Evolutionary conservation across 768 basidiomycete genomes (phyloP), one percentile per base, ranked within the genome.

Genomic region (Mrakia frigida): DNA sequence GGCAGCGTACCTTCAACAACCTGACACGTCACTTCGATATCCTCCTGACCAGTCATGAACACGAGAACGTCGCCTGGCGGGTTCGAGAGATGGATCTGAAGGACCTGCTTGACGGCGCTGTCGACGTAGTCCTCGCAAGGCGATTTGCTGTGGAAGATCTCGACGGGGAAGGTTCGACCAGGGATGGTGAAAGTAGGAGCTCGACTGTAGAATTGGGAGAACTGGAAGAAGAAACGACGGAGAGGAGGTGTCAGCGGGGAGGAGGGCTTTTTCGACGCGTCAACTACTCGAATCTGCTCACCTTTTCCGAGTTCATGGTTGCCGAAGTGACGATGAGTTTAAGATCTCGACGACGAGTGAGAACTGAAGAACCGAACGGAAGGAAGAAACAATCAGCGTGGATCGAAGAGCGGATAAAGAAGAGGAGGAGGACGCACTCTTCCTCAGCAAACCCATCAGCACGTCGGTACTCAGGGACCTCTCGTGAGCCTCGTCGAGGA

Each of bases 41-140:
- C 96, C 84, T 98, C 97, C 85, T 98, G 97, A 52, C 97, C 97
- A 37, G 97, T 99, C 96, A 98, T 98, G 84, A 99, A 99, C 35
- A 98, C 94, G 59, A 99, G 86, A 71, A 98, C 92, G 84, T 99
- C 97, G 21, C 97, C 97, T 0, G 89, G 89, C 31, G 96, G 94
- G 25, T 91, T 87, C 2, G 96, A 94, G 56, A 98, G 86, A 82
- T 99, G 96, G 61, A 99, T 98, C 81, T 96, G 93, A 39, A 98
- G 87, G 23, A 98, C 92, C 84, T 99, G 96, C 85, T 98, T 99
- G 80, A 99, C 97, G 0, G 97, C 91, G 78, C 92, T 90, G 82
- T 99, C 97, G 75, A 99, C 97, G 81, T 99, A 99, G 82, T 99
- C 97, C 82, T 99, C 97, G 81, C 96, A 99, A 0, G 97, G 97